Evolutionary conservation across 768 basidiomycete genomes (phyloP).

Genomic region (Calocybe gangraenosa): DNA sequence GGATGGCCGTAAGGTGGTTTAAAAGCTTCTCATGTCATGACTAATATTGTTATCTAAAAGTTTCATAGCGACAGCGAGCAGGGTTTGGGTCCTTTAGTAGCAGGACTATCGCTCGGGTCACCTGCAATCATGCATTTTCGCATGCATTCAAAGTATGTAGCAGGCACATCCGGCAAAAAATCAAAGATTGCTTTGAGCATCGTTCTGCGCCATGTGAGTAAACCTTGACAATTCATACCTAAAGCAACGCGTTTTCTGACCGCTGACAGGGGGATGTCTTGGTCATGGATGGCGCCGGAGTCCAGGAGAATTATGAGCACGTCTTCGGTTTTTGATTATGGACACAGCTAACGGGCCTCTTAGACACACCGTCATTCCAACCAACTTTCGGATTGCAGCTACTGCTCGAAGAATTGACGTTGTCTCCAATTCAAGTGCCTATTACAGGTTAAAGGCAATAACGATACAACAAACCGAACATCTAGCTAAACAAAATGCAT

Average conservation of each 20-base stretch:
- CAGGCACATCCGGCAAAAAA: constrained; percentile 23
- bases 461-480: background rate
- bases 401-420: constrained; percentile 65
- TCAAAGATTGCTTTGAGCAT: constrained; percentile 45
- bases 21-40: constrained; percentile 5
- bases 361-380: constrained; percentile 73
- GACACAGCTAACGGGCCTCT: constrained; percentile 3
- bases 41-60: constrained; percentile 28
- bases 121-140: constrained; percentile 81
- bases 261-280: constrained; percentile 65
- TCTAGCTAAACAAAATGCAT: background rate
- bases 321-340: constrained; percentile 16
- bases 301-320: constrained; percentile 73
- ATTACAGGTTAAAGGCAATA: constrained; percentile 3
- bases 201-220: constrained; percentile 60
- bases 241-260: background rate
- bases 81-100: constrained; percentile 69
- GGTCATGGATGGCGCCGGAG: constrained; percentile 68
- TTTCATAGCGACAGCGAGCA: constrained; percentile 79
- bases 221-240: constrained; percentile 4
- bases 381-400: constrained; percentile 75
- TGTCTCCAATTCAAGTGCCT: constrained; percentile 4
- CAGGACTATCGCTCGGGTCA: constrained; percentile 74
- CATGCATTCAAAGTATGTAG: constrained; percentile 31
- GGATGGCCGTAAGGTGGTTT: constrained; percentile 63